Evolutionary conservation across 2,329 filamentous ascomycete genomes (phyloP), one percentile per base, ranked within the genome.

Genomic region (Claviceps purpurea): DNA sequence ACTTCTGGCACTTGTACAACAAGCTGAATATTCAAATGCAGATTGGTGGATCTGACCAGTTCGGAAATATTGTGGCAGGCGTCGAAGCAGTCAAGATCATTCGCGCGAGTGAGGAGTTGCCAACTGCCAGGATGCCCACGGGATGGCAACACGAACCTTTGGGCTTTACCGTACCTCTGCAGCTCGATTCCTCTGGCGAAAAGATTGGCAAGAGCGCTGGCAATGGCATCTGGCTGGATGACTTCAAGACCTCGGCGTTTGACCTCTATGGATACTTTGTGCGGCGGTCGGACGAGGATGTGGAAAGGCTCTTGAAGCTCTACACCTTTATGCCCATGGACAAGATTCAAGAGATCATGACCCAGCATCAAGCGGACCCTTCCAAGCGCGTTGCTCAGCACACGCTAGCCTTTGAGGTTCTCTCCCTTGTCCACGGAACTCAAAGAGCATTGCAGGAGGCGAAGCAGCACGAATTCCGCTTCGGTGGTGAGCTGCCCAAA

Each of bases 161-260:
- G 55, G 93, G 93, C 7, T 85, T 98, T 59, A 97, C 93, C 0
- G 89, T 91, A 1, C 93, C 93, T 0, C 78, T 98, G 1, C 73
- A 98, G 40, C 95, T 89, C 0, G 90, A 91, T 50, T 75, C 87
- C 1, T 79, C 86, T 0, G 93, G 93, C 18, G 81, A 81, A 63
- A 98, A 98, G 68, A 90, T 97, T 60, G 93, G 93, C 50, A 98
- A 98, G 72, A 94, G 84, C 56, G 86, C 89, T 2, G 91, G 90
- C 26, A 97, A 97, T 65, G 90, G 91, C 2, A 70, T 98, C 39
- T 98, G 93, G 93, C 77, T 98, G 3, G 89, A 96, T 65, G 75
- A 76, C 50, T 82, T 84, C 60, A 79, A 89, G 77, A 95, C 91
- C 1, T 82, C 78, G 34, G 73, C 82, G 0, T 96, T 91, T 62